phyloP scores from a whole-genome alignment of 78 protist species.

The Dictyostelium discoideum region dicty_2.7 NC_007088.5:7423001-7423500 shows the following conservation, averaged over 20 bases:
- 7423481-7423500: constrained; percentile 35
- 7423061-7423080: too few species aligned
- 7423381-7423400: not conserved
- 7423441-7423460: constrained; percentile 16
- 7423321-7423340: not conserved
- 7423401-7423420: not conserved
- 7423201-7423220: too few species aligned
- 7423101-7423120: too few species aligned
- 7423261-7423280: not conserved
- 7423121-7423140: not conserved
- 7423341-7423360: not conserved
- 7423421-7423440: not conserved
- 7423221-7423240: too few species aligned
- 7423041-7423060: too few species aligned
- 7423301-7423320: not conserved
- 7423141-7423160: not conserved
- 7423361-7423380: not conserved
- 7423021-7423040: too few species aligned
- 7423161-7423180: too few species aligned
- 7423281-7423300: not conserved
- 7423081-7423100: too few species aligned
- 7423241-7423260: not conserved
- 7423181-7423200: too few species aligned
- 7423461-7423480: not conserved
- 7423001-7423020: not conserved